A percentile compares a stretch with the other conserved stretches of the same genome.
phyloP scores from a whole-genome alignment of 108 stramenopile genomes.

The Cyclostephanos tholiformis region DNA sequence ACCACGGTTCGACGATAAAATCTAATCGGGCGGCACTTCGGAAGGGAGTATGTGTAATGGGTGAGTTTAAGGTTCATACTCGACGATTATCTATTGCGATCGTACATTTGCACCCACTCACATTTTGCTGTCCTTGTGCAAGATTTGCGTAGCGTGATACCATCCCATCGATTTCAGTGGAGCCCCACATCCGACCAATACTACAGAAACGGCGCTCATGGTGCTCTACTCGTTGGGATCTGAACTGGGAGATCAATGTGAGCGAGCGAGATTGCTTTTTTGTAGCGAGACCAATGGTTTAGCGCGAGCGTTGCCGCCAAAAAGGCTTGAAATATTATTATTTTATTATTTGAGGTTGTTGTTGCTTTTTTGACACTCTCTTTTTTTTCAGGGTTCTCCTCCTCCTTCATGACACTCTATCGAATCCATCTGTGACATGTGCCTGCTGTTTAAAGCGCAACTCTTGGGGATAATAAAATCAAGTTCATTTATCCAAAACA shows the following conservation, averaged over 20 bases:
- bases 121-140: slow-evolving; percentile 52
- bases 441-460: too few relatives aligned
- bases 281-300: too few relatives aligned
- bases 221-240: not conserved
- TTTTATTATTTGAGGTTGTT: too few relatives aligned
- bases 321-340: too few relatives aligned
- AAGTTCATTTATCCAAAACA: too few relatives aligned
- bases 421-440: too few relatives aligned
- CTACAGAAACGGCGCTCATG: slow-evolving; percentile 45
- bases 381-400: not conserved
- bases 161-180: slow-evolving; percentile 81
- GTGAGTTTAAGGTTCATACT: not conserved
- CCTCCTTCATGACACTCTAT: too few relatives aligned
- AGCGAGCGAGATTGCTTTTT: too few relatives aligned
- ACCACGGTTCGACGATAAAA: slow-evolving; percentile 78
- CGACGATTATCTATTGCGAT: not conserved
- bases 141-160: slow-evolving; percentile 82
- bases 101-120: slow-evolving; percentile 11
- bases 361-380: too few relatives aligned
- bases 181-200: slow-evolving; percentile 56
- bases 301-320: too few relatives aligned
- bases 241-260: too few relatives aligned
- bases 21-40: slow-evolving; percentile 31
- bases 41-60: not conserved
- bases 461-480: too few relatives aligned